A percentile compares a stretch with the other conserved stretches of the same genome.
Evolutionary conservation across 192 early-diverging fungal species (phyloP).

Genomic region (Coemansia sp.): DNA sequence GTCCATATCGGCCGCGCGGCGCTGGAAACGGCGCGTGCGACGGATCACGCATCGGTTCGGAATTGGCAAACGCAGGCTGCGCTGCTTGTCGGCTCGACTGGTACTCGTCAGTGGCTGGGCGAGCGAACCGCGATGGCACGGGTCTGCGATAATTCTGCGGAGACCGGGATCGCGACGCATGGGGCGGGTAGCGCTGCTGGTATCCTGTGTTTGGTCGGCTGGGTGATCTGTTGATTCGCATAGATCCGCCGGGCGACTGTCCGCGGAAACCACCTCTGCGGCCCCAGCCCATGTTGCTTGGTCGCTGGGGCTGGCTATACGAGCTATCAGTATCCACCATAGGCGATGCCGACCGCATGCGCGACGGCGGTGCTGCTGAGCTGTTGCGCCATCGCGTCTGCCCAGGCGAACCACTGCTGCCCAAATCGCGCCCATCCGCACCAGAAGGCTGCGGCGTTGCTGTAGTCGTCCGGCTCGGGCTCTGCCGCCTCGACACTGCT

Average conservation of each 20-base stretch:
- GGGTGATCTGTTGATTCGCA: constrained; percentile 21
- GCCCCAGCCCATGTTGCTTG: not conserved
- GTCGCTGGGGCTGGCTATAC: not conserved
- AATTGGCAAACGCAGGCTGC: not conserved
- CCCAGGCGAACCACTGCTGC: constrained; percentile 3
- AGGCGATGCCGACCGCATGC: constrained; percentile 25
- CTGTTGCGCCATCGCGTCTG: constrained; percentile 29
- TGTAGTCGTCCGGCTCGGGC: constrained; percentile 25
- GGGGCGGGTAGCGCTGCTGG: not conserved
- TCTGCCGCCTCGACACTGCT: constrained; percentile 23
- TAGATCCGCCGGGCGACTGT: constrained; percentile 16
- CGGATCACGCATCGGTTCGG: not conserved
- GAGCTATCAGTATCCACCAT: constrained; percentile 1
- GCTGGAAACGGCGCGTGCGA: not conserved
- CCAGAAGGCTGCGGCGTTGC: constrained; percentile 1
- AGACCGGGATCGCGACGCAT: constrained; percentile 35
- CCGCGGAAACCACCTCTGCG: constrained; percentile 12
- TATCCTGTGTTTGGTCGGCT: constrained; percentile 13
- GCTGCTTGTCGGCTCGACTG: not conserved
- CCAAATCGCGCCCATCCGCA: not conserved
- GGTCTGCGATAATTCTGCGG: constrained; percentile 13
- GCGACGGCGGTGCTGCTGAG: constrained; percentile 4
- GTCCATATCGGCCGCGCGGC: constrained; percentile 1
- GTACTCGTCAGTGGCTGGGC: not conserved
- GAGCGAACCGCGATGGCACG: not conserved